These are phyloP conservation scores for Penicillium ucsense DNA, from an alignment of 495 filamentous ascomycete species.

Conservation along the genomic window DNA sequence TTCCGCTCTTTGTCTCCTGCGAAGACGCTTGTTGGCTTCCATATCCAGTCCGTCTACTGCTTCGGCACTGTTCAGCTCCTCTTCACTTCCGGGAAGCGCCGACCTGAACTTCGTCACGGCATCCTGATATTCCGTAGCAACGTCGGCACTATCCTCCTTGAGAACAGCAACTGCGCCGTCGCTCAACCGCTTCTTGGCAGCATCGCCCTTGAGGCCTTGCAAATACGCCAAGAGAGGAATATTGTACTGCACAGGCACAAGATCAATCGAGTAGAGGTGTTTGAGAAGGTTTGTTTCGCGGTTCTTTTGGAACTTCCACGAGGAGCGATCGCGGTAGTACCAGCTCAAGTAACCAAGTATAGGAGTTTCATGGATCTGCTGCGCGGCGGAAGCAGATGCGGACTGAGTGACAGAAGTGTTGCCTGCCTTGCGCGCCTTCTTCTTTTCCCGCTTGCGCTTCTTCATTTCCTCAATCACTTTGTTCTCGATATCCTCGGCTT, in stretches of 20 bases:
- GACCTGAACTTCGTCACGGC: slow-evolving; percentile 39
- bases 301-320: slow-evolving; percentile 93
- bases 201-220: slow-evolving; percentile 57
- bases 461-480: slow-evolving; percentile 18
- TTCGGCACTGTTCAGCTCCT: slow-evolving; percentile 24
- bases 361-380: slow-evolving; percentile 36
- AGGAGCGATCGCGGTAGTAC: slow-evolving; percentile 53
- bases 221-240: slow-evolving; percentile 59
- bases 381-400: slow-evolving; percentile 1
- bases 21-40: slow-evolving; percentile 27
- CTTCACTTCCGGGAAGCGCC: slow-evolving; percentile 16
- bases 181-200: slow-evolving; percentile 48
- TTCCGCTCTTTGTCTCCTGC: slow-evolving; percentile 38
- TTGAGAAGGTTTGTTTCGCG: slow-evolving; percentile 75
- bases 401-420: slow-evolving; percentile 1
- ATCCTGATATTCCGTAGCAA: slow-evolving; percentile 41
- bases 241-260: slow-evolving; percentile 56
- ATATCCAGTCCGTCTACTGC: slow-evolving; percentile 29
- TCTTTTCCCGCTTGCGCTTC: slow-evolving; percentile 23
- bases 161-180: slow-evolving; percentile 49
- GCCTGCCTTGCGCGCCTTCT: slow-evolving; percentile 23
- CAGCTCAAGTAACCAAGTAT: slow-evolving; percentile 63
- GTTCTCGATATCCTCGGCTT: slow-evolving; percentile 7
- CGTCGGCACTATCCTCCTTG: slow-evolving; percentile 26
- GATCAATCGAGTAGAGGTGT: slow-evolving; percentile 59